Evolutionary conservation across 2,329 filamentous ascomycete species (phyloP).

Genomic region (Aspergillus sp.): DNA sequence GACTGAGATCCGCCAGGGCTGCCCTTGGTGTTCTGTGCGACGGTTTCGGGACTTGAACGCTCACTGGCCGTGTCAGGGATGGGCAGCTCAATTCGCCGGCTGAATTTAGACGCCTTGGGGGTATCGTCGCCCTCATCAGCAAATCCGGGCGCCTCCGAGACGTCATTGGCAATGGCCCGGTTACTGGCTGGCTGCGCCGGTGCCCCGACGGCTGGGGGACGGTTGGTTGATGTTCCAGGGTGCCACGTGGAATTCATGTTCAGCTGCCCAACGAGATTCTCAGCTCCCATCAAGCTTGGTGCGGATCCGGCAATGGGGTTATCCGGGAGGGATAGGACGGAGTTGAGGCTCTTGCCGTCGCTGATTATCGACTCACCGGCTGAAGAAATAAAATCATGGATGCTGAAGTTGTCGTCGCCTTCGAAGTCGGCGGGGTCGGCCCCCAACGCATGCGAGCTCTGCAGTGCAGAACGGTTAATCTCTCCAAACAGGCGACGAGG

Average conservation of each 20-base stretch:
- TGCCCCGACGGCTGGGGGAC: constrained; percentile 31
- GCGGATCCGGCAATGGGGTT: constrained; percentile 39
- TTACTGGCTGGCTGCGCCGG: constrained; percentile 34
- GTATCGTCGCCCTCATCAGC: constrained; percentile 26
- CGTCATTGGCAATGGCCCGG: constrained; percentile 1
- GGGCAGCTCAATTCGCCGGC: constrained; percentile 39
- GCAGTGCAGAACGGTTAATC: constrained; percentile 56
- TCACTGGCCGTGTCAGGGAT: constrained; percentile 41
- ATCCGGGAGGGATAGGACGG: constrained; percentile 38
- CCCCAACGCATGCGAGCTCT: constrained; percentile 52
- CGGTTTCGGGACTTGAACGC: constrained; percentile 25
- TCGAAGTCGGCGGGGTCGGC: constrained; percentile 28
- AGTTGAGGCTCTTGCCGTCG: constrained; percentile 37
- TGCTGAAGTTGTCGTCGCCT: constrained; percentile 35
- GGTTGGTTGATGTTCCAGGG: constrained; percentile 30
- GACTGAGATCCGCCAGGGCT: constrained; percentile 7
- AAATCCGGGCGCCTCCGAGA: neutral
- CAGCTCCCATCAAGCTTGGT: constrained; percentile 49
- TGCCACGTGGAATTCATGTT: constrained; percentile 46
- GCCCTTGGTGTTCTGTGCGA: constrained; percentile 10
- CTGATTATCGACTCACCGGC: constrained; percentile 39
- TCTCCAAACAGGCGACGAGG: constrained; percentile 60
- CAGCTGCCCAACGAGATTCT: constrained; percentile 48
- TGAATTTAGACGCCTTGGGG: constrained; percentile 33
- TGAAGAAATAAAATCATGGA: constrained; percentile 41